Conservation (phyloP, 768 basidiomycete species). For the Mycena indigotica region DNA sequence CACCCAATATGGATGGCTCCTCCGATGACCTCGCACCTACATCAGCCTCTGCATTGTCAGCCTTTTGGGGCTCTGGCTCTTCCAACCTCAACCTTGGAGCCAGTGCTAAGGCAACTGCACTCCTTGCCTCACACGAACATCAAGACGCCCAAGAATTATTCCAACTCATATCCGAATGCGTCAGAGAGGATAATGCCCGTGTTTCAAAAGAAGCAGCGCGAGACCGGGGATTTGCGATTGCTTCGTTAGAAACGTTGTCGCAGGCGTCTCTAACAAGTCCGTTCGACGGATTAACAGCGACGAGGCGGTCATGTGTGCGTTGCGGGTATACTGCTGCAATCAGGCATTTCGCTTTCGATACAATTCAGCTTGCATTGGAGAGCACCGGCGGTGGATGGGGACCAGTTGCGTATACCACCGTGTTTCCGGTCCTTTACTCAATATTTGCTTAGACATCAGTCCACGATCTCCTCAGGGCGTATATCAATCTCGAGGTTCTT, state of each 20-base stretch:
- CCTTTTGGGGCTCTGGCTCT: constrained; percentile 59
- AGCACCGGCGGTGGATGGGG: constrained; percentile 12
- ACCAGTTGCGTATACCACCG: constrained; percentile 12
- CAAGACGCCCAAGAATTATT: constrained; percentile 99
- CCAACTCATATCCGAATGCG: constrained; percentile 85
- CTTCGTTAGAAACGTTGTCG: constrained; percentile 26
- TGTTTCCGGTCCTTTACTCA: neutral
- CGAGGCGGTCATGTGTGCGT: constrained; percentile 80
- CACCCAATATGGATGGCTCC: constrained; percentile 35
- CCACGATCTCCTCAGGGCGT: constrained; percentile 61
- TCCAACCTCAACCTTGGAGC: constrained; percentile 1
- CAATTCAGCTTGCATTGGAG: constrained; percentile 65
- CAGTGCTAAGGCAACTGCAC: constrained; percentile 44
- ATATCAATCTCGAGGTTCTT: constrained; percentile 85
- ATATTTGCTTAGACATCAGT: constrained; percentile 12
- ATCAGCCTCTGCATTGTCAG: constrained; percentile 68
- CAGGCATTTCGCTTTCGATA: constrained; percentile 89
- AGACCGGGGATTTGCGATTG: constrained; percentile 68
- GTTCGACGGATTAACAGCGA: constrained; percentile 90
- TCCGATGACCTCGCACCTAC: constrained; percentile 40
- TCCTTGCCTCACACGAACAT: constrained; percentile 89
- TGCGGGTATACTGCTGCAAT: constrained; percentile 95
- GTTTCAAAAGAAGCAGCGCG: constrained; percentile 71
- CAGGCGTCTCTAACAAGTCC: constrained; percentile 64
- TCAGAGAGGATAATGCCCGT: constrained; percentile 80